Evolutionary conservation across 805 yeast species (phyloP), one percentile per base, ranked within the genome.

Genomic region (Saccharomycopsis babjevae): DNA sequence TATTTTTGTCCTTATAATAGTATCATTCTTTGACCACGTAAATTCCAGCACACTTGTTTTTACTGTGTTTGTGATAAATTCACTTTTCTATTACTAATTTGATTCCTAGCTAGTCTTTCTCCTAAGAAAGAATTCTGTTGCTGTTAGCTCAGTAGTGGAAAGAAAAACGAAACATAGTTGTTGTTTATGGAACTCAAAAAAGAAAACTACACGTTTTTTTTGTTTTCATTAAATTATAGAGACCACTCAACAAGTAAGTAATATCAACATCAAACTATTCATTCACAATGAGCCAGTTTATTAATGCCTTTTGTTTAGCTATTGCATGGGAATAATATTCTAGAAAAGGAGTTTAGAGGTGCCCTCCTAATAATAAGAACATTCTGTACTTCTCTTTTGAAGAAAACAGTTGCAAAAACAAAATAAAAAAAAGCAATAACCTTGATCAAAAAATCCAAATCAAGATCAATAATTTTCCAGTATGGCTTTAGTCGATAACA

Each of bases 111-210:
- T 10, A 25, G 28, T 46, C 10, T 34, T 13, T 13, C 38, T 46
- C 16, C 52, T 22, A n/a, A 18, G 16, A n/a, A 22, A 28, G 28
- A 8, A 46, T 25, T 46, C 52, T 18, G 52, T 46, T 46, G 52
- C 52, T 46, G 52, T 46, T 46, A 46, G 13, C 52, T 46, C 52
- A 46, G 52, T 46, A 46, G 52, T 46, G 28, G 52, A 46, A 22
- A 46, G 52, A 46, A 46, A 46, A 22, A 46, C 22, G 1, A 18
- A 30, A 46, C 28, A 46, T 46, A 46, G 32, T 46, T 46, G 52
- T 22, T 46, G 30, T 46, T 20, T 46, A 22, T 46, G 15, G 52
- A 22, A 22, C 16, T 20, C 16, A 20, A 22, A 46, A 22, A 46
- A 7, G 32, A 22, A 25, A 46, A 22, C 32, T 22, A 25, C 25